phyloP scores from a whole-genome alignment of 768 basidiomycete species.

The Dioszegia crocea region DNA sequence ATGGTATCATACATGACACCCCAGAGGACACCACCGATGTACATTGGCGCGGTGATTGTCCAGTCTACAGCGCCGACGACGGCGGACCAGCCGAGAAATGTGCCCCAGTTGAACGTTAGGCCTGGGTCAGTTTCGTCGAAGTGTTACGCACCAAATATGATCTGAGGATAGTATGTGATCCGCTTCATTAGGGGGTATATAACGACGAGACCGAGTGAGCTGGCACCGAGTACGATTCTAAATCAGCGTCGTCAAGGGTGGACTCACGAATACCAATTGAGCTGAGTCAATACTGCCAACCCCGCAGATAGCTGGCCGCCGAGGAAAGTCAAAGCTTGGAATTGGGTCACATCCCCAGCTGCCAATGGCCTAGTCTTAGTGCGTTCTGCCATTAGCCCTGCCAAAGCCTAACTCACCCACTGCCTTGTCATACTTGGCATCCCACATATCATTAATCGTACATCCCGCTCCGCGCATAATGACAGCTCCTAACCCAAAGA shows the following conservation, averaged over 20 bases:
- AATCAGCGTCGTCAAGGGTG: background rate
- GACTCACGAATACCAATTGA: constrained; percentile 89
- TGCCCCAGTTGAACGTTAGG: constrained; percentile 95
- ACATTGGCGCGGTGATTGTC: constrained; percentile 77
- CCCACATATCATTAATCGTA: constrained; percentile 99
- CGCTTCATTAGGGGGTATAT: constrained; percentile 97
- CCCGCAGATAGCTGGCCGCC: constrained; percentile 76
- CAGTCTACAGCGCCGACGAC: constrained; percentile 76
- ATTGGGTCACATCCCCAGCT: constrained; percentile 67
- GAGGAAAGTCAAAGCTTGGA: constrained; percentile 75
- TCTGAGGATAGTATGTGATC: constrained; percentile 93
- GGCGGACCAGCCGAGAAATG: constrained; percentile 92
- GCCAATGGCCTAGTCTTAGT: constrained; percentile 87
- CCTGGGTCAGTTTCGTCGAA: constrained; percentile 54
- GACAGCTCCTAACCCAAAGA: constrained; percentile 85
- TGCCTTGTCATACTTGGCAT: constrained; percentile 79
- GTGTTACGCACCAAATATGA: constrained; percentile 69
- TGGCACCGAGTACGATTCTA: constrained; percentile 86
- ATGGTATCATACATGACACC: constrained; percentile 96
- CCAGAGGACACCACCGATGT: constrained; percentile 85
- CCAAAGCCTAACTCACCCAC: constrained; percentile 62
- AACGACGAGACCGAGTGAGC: constrained; percentile 79
- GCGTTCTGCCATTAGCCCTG: constrained; percentile 57
- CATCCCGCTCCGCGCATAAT: constrained; percentile 98
- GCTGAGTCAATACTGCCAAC: constrained; percentile 75